Conservation (phyloP, 148 eudicot genomes). For the Nyssa sinensis region DNA sequence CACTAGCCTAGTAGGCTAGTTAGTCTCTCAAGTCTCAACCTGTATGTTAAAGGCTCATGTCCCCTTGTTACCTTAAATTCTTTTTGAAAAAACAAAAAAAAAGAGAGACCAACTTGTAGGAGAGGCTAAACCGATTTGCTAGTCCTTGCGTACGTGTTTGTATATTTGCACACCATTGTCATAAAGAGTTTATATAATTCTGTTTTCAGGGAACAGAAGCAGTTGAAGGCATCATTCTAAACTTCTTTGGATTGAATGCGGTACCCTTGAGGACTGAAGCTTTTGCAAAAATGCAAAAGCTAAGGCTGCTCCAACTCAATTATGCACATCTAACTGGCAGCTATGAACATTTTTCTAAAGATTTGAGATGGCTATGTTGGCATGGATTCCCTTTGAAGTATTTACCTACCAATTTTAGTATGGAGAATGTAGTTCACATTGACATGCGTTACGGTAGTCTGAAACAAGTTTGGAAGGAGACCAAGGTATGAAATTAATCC, state of each 20-base stretch:
- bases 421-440: neutral
- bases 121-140: too few relatives aligned
- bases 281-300: neutral
- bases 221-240: neutral
- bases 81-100: too few relatives aligned
- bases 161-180: neutral
- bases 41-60: too few relatives aligned
- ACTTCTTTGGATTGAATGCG: neutral
- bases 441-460: neutral
- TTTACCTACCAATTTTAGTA: neutral
- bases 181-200: too few relatives aligned
- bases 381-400: neutral
- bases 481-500: neutral
- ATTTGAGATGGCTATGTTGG: neutral
- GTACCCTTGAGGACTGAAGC: neutral
- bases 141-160: neutral
- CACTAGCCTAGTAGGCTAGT: too few relatives aligned
- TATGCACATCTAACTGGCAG: neutral
- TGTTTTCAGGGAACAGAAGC: neutral
- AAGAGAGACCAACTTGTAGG: too few relatives aligned
- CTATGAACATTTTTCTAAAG: neutral
- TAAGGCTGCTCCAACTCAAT: neutral
- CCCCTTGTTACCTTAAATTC: too few relatives aligned
- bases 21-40: too few relatives aligned
- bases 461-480: neutral